A percentile compares a stretch with the other conserved stretches of the same genome.
Conservation (phyloP, 352 stramenopile genomes). For the Pythium apleroticum region DNA sequence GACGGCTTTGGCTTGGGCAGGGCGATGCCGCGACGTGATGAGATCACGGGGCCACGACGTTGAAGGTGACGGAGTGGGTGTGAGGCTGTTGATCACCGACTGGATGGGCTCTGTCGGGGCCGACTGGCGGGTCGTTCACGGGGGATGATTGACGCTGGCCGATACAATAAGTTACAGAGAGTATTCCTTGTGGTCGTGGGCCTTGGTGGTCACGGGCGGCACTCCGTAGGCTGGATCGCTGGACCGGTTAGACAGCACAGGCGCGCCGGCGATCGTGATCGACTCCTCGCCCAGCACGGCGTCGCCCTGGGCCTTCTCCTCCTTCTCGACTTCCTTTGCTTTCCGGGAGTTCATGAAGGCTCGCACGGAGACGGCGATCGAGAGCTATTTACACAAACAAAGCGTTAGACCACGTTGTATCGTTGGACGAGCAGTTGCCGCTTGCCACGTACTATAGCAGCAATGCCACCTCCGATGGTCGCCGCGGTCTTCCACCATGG, state of each 20-base stretch:
- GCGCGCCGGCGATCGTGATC: slow-evolving; percentile 19
- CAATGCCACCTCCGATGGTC: slow-evolving; percentile 41
- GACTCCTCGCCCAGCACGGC: slow-evolving; percentile 19
- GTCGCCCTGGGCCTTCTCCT: not conserved
- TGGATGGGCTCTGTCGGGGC: no score
- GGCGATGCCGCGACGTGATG: not conserved
- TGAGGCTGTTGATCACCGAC: no score
- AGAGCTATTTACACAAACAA: slow-evolving; percentile 26
- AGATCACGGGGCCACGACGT: not conserved
- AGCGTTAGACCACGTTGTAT: slow-evolving; percentile 3
- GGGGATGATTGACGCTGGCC: not conserved
- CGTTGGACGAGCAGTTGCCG: not conserved
- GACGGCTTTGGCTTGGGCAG: not conserved
- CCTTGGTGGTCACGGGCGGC: not conserved
- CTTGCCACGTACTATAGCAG: slow-evolving; percentile 31
- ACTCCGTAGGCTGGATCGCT: not conserved
- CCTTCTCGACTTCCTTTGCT: slow-evolving; percentile 15
- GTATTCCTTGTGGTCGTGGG: not conserved
- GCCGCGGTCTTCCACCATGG: slow-evolving; percentile 50
- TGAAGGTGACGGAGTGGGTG: not conserved
- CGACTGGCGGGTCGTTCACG: no score
- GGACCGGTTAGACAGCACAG: slow-evolving; percentile 1
- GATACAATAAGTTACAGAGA: slow-evolving; percentile 8
- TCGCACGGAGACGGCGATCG: slow-evolving; percentile 33
- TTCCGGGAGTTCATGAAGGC: slow-evolving; percentile 33